These are phyloP conservation scores for Kluyveromyces aestuarii DNA, from an alignment of 805 yeast species.

Conservation along the genomic window DNA sequence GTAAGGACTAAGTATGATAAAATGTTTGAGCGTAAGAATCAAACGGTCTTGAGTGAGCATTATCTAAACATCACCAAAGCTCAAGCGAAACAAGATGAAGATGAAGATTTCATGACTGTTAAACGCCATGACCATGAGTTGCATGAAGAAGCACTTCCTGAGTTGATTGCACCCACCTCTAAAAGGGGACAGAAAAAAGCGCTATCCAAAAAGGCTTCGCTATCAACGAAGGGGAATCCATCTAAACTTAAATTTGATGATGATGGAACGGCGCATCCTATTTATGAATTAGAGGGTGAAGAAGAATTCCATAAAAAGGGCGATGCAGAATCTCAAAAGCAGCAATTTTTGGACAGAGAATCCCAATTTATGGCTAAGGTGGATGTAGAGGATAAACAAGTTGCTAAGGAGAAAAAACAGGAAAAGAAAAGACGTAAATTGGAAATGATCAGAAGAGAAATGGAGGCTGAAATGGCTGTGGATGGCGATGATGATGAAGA, in stretches of 20 bases:
- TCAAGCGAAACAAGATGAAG: conserved; percentile 34
- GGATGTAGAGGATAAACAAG: conserved; percentile 69
- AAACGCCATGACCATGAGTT: conserved; percentile 71
- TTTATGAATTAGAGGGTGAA: conserved; percentile 86
- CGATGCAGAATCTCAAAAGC: conserved; percentile 59
- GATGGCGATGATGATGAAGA: conserved; percentile 17
- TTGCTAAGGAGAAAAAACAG: conserved; percentile 66
- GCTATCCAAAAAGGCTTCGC: conserved; percentile 69
- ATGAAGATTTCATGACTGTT: conserved; percentile 65
- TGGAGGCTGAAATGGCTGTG: conserved; percentile 29
- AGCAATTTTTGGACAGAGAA: conserved; percentile 58
- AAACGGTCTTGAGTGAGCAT: conserved; percentile 83
- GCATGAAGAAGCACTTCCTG: conserved; percentile 55
- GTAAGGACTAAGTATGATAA: conserved; percentile 85
- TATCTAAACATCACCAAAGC: conserved; percentile 63
- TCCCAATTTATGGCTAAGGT: conserved; percentile 55
- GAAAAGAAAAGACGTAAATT: conserved; percentile 86
- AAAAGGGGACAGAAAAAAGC: conserved; percentile 82
- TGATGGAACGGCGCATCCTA: conserved; percentile 85
- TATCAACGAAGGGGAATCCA: conserved; percentile 54
- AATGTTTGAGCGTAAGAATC: conserved; percentile 93
- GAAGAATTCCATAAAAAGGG: conserved; percentile 70
- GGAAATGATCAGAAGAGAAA: conserved; percentile 56
- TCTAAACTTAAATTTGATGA: conserved; percentile 84
- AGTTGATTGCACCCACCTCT: conserved; percentile 56